Percentiles rank a stretch among this genome's conserved stretches.
These are phyloP conservation scores for Sporisorium graminicola DNA, from an alignment of 1,284 basidiomycete species.

Conservation along the genomic window DNA sequence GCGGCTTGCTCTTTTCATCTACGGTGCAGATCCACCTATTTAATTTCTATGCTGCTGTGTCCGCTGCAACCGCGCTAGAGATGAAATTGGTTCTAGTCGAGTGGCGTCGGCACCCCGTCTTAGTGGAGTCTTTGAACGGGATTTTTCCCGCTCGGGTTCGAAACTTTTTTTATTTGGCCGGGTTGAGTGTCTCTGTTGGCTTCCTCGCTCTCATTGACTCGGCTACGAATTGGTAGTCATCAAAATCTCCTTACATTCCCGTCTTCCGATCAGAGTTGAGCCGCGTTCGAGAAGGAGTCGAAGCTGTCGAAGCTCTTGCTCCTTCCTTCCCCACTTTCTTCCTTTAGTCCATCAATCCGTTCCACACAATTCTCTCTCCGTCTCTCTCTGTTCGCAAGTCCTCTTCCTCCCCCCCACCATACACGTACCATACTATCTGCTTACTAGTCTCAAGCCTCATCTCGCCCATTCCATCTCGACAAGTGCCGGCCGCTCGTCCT, in stretches of 20 bases:
- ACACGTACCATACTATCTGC: not conserved
- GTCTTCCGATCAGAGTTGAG: conserved; percentile 30
- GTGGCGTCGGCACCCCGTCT: not conserved
- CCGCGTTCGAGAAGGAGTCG: not conserved
- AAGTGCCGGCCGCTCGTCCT: conserved; percentile 12
- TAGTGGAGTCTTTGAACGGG: conserved; percentile 1
- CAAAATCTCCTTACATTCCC: conserved; percentile 41
- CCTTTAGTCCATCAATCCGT: conserved; percentile 15
- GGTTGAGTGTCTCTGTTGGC: not conserved
- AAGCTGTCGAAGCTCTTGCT: conserved; percentile 4
- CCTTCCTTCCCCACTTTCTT: conserved; percentile 25
- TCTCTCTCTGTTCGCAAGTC: not conserved
- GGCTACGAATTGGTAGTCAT: not conserved
- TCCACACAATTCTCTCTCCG: not conserved
- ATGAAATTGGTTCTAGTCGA: conserved; percentile 1
- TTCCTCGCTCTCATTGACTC: not conserved
- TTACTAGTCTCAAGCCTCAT: not conserved
- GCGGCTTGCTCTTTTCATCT: not conserved
- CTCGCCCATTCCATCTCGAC: not conserved
- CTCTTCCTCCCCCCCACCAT: not conserved
- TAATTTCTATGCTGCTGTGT: conserved; percentile 25
- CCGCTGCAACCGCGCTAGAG: conserved; percentile 16
- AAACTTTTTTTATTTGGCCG: conserved; percentile 22
- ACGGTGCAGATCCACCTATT: conserved; percentile 24
- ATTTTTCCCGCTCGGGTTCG: conserved; percentile 6